A percentile compares a stretch with the other conserved stretches of the same genome.
These are phyloP conservation scores for Endoconidiophora laricicola DNA, from an alignment of 2,329 filamentous ascomycete genomes.

Conservation along the genomic window DNA sequence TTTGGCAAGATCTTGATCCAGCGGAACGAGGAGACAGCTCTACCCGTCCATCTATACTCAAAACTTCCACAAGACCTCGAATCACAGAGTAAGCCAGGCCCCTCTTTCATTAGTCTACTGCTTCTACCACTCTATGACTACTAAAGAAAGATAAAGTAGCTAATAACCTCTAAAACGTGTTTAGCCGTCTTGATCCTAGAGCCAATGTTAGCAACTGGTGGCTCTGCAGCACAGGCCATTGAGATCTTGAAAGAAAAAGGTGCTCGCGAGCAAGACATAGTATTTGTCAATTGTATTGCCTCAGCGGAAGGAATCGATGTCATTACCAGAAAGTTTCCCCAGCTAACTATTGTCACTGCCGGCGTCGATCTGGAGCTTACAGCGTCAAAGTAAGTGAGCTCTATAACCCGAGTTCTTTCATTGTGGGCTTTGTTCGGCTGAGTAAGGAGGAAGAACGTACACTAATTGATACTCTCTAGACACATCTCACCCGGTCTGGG, in stretches of 20 bases:
- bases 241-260: conserved; percentile 13
- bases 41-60: conserved; percentile 18
- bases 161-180: conserved; percentile 2
- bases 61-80: conserved; percentile 18
- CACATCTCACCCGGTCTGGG: conserved; percentile 22
- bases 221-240: conserved; percentile 15
- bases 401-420: neutral
- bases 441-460: no score
- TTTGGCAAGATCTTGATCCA: conserved; percentile 22
- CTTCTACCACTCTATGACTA: no score
- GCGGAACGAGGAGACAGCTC: conserved; percentile 19
- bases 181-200: conserved; percentile 16
- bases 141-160: no score
- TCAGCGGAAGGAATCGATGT: conserved; percentile 16
- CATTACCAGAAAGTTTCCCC: conserved; percentile 15
- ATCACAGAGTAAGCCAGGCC: conserved; percentile 7
- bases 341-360: conserved; percentile 16
- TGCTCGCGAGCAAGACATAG: conserved; percentile 17
- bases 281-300: conserved; percentile 19
- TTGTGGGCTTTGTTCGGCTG: no score
- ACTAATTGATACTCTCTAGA: conserved; percentile 13
- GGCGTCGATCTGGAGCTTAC: conserved; percentile 14
- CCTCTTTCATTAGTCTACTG: neutral
- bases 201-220: conserved; percentile 17
- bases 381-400: conserved; percentile 13